Evolutionary conservation across 1,284 basidiomycete genomes (phyloP).

Genomic region (Veloporphyrellus conicus): DNA sequence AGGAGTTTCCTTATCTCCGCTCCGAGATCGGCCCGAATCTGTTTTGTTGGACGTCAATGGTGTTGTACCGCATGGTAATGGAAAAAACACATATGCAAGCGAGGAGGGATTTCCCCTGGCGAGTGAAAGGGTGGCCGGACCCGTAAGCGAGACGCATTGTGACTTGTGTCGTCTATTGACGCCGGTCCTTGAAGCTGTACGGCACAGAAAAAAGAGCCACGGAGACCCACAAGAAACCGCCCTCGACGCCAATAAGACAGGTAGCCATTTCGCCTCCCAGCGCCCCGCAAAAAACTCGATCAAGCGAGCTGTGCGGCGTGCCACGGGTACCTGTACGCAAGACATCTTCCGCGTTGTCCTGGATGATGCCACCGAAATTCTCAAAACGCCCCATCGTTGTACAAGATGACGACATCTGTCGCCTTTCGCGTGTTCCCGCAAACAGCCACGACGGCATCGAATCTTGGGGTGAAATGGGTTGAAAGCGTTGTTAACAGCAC

Average conservation of each 20-base stretch:
- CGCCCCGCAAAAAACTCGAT: constrained; percentile 26
- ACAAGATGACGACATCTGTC: constrained; percentile 11
- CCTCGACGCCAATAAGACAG: constrained; percentile 25
- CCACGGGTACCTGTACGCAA: constrained; percentile 14
- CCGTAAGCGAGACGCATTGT: constrained; percentile 3
- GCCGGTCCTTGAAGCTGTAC: constrained; percentile 13
- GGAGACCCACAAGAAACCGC: constrained; percentile 1
- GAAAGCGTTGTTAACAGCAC: not conserved
- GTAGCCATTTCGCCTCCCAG: constrained; percentile 20
- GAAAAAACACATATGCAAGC: constrained; percentile 7
- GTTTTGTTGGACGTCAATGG: constrained; percentile 4
- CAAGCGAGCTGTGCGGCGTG: constrained; percentile 11
- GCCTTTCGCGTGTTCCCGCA: constrained; percentile 36
- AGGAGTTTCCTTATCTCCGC: constrained; percentile 48
- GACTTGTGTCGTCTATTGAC: constrained; percentile 2
- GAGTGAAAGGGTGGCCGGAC: constrained; percentile 14
- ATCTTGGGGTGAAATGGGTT: constrained; percentile 42
- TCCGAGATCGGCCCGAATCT: constrained; percentile 24
- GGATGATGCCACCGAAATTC: constrained; percentile 23
- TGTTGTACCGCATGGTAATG: constrained; percentile 17
- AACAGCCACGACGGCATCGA: constrained; percentile 46
- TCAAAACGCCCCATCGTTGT: constrained; percentile 6
- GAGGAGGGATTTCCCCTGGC: constrained; percentile 13
- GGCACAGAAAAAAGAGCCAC: not conserved
- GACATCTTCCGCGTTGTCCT: constrained; percentile 24